Evolutionary conservation across 805 yeast genomes (phyloP).

Genomic region (Candida dendrica): DNA sequence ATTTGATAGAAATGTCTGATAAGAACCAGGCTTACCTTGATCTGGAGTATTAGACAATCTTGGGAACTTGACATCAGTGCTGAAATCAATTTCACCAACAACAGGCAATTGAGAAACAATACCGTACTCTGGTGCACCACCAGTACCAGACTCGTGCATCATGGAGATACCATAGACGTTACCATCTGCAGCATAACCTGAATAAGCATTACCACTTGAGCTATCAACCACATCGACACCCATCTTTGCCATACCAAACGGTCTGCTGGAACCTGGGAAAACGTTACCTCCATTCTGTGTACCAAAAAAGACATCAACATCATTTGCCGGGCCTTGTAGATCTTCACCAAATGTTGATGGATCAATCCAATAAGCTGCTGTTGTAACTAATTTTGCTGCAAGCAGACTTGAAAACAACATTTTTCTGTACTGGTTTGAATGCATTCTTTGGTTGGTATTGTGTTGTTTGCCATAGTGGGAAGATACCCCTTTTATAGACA

Average conservation of each 20-base stretch:
- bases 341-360: background rate
- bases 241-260: constrained; percentile 31
- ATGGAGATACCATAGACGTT: constrained; percentile 26
- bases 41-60: constrained; percentile 10
- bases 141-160: constrained; percentile 34
- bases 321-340: constrained; percentile 1
- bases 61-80: background rate
- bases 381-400: too few relatives aligned
- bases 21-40: constrained; percentile 20
- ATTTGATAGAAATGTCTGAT: constrained; percentile 16
- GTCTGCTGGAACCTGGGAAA: constrained; percentile 29
- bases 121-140: constrained; percentile 32
- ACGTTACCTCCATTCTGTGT: constrained; percentile 27
- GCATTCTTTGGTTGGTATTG: too few relatives aligned
- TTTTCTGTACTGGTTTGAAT: too few relatives aligned
- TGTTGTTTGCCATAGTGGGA: too few relatives aligned
- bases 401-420: too few relatives aligned
- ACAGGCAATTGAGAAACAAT: constrained; percentile 26
- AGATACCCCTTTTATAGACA: too few relatives aligned
- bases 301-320: constrained; percentile 28
- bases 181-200: constrained; percentile 28
- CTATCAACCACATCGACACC: constrained; percentile 25
- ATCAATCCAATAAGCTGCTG: background rate
- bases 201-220: constrained; percentile 22
- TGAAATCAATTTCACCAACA: constrained; percentile 8